phyloP scores from a whole-genome alignment of 2,329 filamentous ascomycete species.

The Aspergillus luchuensis region DNA sequence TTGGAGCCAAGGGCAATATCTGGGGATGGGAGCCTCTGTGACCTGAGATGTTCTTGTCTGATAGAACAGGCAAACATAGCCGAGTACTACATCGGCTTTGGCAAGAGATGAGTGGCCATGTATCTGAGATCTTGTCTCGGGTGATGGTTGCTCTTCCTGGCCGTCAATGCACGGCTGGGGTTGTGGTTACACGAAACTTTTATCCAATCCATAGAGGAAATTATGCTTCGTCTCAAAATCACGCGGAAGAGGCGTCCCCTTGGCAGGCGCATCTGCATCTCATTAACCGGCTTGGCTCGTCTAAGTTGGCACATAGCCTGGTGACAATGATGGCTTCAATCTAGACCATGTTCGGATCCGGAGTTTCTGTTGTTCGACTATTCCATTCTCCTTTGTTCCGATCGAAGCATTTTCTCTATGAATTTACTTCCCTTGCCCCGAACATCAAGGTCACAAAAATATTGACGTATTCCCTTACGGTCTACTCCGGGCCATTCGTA shows the following conservation, averaged over 20 bases:
- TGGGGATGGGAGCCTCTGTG: background rate
- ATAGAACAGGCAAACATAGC: too few species aligned
- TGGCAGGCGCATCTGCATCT: background rate
- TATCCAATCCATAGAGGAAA: background rate
- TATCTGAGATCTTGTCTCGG: background rate
- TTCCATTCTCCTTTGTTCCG: background rate
- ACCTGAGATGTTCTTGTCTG: too few species aligned
- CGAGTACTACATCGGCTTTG: background rate
- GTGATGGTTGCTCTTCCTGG: background rate
- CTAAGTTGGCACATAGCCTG: background rate
- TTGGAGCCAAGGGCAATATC: background rate
- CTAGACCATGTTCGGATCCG: background rate
- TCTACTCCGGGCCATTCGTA: background rate
- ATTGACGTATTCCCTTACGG: background rate
- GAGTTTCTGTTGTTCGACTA: background rate
- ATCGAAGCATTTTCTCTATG: background rate
- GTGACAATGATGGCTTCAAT: background rate
- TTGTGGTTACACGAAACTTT: background rate
- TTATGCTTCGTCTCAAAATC: background rate
- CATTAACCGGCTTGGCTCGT: background rate
- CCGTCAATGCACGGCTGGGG: background rate
- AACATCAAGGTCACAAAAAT: background rate
- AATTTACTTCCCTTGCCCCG: background rate
- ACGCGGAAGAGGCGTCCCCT: background rate
- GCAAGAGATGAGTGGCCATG: background rate